A percentile compares a stretch with the other conserved stretches of the same genome.
phyloP scores from a whole-genome alignment of 1,284 basidiomycete genomes.

The Cerrena zonata region DNA sequence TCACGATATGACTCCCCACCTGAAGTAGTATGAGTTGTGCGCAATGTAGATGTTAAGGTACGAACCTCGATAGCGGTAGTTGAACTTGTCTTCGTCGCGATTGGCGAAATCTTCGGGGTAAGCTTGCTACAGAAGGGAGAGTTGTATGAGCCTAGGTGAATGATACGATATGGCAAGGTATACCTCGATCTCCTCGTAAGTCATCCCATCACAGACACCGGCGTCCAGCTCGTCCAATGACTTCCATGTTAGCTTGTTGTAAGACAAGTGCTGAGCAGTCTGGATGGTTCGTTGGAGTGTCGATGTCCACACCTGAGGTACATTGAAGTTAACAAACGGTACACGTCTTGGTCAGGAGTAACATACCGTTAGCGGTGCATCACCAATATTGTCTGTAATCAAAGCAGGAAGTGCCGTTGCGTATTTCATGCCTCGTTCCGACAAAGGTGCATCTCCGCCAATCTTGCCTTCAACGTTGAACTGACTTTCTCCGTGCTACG shows the following conservation, averaged over 20 bases:
- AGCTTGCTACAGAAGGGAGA: conserved; percentile 50
- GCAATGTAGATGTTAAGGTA: conserved; percentile 15
- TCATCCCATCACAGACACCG: conserved; percentile 99
- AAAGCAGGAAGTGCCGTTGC: conserved; percentile 80
- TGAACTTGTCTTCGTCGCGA: conserved; percentile 98
- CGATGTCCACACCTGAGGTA: conserved; percentile 84
- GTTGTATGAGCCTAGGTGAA: not conserved
- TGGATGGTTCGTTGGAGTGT: conserved; percentile 90
- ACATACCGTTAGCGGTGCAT: conserved; percentile 77
- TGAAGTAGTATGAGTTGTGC: conserved; percentile 18
- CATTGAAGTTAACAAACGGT: conserved; percentile 5
- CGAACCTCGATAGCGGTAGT: conserved; percentile 86
- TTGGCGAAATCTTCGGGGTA: conserved; percentile 99
- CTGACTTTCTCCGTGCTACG: conserved; percentile 95
- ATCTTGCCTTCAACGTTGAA: conserved; percentile 97
- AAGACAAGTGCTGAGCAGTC: conserved; percentile 79
- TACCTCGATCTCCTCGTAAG: conserved; percentile 97
- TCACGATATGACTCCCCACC: conserved; percentile 94
- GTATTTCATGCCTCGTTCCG: conserved; percentile 81
- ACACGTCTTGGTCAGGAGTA: not conserved
- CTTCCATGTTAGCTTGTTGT: conserved; percentile 96
- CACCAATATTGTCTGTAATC: conserved; percentile 87
- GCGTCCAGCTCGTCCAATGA: conserved; percentile 97
- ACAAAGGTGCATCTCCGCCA: conserved; percentile 89
- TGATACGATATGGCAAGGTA: conserved; percentile 12